phyloP scores from a whole-genome alignment of 2,329 filamentous ascomycete genomes.

The Neonectria ditissima region DNA sequence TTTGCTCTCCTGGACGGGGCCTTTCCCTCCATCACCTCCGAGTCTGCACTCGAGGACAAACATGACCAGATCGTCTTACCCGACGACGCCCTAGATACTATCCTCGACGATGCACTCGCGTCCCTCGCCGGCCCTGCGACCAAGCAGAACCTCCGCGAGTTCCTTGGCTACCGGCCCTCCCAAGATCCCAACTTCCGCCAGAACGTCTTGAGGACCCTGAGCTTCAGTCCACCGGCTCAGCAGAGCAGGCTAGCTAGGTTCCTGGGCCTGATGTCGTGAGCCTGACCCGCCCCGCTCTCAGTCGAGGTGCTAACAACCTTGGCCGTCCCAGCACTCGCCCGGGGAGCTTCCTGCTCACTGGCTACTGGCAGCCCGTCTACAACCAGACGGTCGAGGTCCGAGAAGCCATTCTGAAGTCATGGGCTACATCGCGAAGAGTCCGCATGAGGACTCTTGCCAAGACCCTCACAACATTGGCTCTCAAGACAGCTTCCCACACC shows the following conservation, averaged over 20 bases:
- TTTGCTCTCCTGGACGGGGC: conserved; percentile 68
- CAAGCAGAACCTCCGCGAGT: conserved; percentile 61
- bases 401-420: conserved; percentile 71
- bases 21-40: conserved; percentile 68
- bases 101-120: conserved; percentile 54
- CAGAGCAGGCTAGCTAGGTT: conserved; percentile 54
- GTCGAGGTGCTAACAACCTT: conserved; percentile 15
- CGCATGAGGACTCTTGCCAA: conserved; percentile 67
- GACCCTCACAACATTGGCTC: conserved; percentile 65
- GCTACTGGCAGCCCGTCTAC: conserved; percentile 72
- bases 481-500: conserved; percentile 66
- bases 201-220: conserved; percentile 59
- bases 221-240: conserved; percentile 48
- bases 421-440: conserved; percentile 69
- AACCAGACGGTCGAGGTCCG: conserved; percentile 71
- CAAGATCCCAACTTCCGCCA: conserved; percentile 65
- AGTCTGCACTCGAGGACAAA: conserved; percentile 53
- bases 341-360: conserved; percentile 75
- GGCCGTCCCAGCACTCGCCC: conserved; percentile 64
- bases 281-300: conserved; percentile 19
- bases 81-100: conserved; percentile 61
- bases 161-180: conserved; percentile 64
- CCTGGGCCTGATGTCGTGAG: conserved; percentile 59
- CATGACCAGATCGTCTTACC: conserved; percentile 59
- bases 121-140: conserved; percentile 54